Evolutionary conservation across 176 grass and related monocot genomes (phyloP).

Genomic region (Olyra latifolia): DNA sequence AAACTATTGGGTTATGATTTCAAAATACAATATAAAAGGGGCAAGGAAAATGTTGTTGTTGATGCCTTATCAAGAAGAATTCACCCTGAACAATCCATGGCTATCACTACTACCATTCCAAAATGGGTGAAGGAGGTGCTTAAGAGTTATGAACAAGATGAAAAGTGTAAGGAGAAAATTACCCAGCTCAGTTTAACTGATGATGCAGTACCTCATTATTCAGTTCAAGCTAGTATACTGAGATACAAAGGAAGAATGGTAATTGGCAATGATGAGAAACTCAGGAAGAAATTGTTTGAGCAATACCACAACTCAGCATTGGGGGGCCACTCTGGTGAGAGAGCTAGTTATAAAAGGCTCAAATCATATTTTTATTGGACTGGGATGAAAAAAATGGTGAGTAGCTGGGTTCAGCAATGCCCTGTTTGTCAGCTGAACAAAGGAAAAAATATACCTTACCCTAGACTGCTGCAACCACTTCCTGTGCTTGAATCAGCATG

Average conservation of each 20-base stretch:
- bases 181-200: accelerated
- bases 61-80: not conserved
- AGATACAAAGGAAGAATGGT: not conserved
- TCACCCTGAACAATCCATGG: accelerated
- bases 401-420: accelerated
- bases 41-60: not conserved
- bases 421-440: not conserved
- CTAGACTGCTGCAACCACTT: not conserved
- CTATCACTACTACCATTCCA: not conserved
- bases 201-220: accelerated
- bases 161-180: no score
- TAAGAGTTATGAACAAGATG: no score
- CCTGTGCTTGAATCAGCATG: not conserved
- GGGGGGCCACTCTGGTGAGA: not conserved
- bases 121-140: not conserved
- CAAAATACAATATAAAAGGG: not conserved
- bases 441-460: not conserved
- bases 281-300: not conserved
- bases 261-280: not conserved
- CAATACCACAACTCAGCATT: not conserved
- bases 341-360: accelerated
- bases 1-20: not conserved
- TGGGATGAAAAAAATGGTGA: accelerated
- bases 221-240: no score
- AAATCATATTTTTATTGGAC: not conserved